Conservation (phyloP, 768 basidiomycete species). For the Suillus placidus region DNA sequence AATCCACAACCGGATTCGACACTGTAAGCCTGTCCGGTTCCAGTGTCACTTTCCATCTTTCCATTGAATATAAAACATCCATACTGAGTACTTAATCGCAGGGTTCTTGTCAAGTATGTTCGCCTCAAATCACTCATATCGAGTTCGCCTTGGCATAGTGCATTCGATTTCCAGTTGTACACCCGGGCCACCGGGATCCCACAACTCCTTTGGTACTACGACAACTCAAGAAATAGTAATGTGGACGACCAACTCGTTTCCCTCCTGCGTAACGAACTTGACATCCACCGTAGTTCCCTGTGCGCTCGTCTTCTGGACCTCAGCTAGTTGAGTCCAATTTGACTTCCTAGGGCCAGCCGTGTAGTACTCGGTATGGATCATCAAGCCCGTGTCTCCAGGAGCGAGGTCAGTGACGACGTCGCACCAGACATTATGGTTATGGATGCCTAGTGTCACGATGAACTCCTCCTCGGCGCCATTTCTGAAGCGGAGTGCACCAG, state of each 20-base stretch:
- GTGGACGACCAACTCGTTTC: background rate
- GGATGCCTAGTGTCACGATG: conserved; percentile 40
- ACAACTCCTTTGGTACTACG: background rate
- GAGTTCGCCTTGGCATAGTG: background rate
- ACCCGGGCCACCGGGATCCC: background rate
- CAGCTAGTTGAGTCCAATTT: background rate
- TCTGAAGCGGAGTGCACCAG: conserved; percentile 39
- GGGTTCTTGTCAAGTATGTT: background rate
- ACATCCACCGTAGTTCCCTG: background rate
- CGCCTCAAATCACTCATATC: background rate
- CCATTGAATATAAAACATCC: background rate
- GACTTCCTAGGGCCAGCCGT: background rate
- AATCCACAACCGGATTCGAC: too few relatives aligned
- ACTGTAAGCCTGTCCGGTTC: too few relatives aligned
- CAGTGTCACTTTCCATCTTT: background rate
- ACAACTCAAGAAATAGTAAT: background rate
- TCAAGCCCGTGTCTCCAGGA: conserved; percentile 24
- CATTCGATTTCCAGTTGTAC: background rate
- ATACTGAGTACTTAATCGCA: background rate
- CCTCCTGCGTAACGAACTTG: background rate
- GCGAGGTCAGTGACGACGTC: conserved; percentile 39
- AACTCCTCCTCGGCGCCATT: conserved; percentile 33
- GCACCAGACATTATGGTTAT: conserved; percentile 44
- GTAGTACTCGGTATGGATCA: conserved; percentile 36
- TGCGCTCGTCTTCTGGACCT: background rate